Conservation (phyloP, 148 eudicot species). For the Heliamphora exappendiculata region DNA sequence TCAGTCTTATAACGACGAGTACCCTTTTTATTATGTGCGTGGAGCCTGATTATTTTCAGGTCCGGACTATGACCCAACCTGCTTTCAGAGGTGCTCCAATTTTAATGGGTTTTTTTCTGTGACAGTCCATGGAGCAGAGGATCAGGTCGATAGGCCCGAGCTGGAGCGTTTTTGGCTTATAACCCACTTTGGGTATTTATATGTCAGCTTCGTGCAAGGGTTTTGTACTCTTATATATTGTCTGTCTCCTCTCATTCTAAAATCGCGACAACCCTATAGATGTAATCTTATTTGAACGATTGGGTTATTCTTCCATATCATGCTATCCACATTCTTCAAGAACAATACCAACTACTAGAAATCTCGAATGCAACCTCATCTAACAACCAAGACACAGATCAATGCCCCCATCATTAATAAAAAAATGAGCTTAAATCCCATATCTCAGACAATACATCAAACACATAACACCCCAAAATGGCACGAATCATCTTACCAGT, state of each 20-base stretch:
- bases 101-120: too few relatives aligned
- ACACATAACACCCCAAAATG: background rate
- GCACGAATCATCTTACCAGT: background rate
- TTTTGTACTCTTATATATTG: too few relatives aligned
- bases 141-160: too few relatives aligned
- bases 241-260: background rate
- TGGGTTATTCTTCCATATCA: too few relatives aligned
- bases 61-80: too few relatives aligned
- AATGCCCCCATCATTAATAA: background rate
- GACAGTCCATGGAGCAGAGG: too few relatives aligned
- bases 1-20: background rate
- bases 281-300: too few relatives aligned
- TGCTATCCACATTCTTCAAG: background rate
- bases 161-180: too few relatives aligned
- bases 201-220: too few relatives aligned
- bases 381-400: background rate
- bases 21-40: background rate
- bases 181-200: too few relatives aligned
- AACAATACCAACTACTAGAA: background rate
- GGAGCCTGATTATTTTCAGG: too few relatives aligned
- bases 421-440: background rate
- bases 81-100: too few relatives aligned
- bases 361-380: background rate
- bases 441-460: conserved; percentile 2
- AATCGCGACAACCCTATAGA: background rate